phyloP scores from a whole-genome alignment of 768 basidiomycete species.

The Coprinellus micaceus region DNA sequence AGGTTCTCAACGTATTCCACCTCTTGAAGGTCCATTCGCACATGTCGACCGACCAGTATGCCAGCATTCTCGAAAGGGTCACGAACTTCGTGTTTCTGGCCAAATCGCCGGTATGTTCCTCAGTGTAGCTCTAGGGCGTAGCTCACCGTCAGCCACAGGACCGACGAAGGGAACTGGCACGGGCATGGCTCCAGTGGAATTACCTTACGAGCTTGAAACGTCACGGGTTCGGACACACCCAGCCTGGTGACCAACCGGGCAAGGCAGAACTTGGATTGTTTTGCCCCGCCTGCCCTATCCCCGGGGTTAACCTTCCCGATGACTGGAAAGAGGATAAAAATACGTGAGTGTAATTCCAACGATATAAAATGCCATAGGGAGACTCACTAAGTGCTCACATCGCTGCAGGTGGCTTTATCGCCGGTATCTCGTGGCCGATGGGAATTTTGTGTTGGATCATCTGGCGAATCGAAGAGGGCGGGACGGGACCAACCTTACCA shows the following conservation, averaged over 20 bases:
- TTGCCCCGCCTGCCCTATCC: conserved; percentile 26
- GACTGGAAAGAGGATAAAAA: conserved; percentile 14
- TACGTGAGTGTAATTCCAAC: neutral
- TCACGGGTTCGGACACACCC: conserved; percentile 14
- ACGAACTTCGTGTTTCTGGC: neutral
- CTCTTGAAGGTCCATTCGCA: neutral
- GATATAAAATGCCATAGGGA: neutral
- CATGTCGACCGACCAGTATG: neutral
- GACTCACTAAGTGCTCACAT: neutral
- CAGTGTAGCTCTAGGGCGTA: neutral
- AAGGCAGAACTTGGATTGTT: conserved; percentile 6
- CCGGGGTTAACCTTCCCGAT: conserved; percentile 20
- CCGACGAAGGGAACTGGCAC: neutral
- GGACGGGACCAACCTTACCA: neutral
- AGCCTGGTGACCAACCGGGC: neutral
- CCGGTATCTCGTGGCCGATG: neutral
- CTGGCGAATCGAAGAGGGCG: neutral
- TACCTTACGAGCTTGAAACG: conserved; percentile 14
- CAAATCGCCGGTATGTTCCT: neutral
- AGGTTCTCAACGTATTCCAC: neutral
- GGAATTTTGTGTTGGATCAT: conserved; percentile 1
- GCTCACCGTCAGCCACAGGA: neutral
- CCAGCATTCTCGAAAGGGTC: neutral
- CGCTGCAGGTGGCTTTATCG: neutral
- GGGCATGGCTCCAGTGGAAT: neutral